phyloP scores from a whole-genome alignment of 108 stramenopile species.

The Phaeodactylum tricornutum region DNA sequence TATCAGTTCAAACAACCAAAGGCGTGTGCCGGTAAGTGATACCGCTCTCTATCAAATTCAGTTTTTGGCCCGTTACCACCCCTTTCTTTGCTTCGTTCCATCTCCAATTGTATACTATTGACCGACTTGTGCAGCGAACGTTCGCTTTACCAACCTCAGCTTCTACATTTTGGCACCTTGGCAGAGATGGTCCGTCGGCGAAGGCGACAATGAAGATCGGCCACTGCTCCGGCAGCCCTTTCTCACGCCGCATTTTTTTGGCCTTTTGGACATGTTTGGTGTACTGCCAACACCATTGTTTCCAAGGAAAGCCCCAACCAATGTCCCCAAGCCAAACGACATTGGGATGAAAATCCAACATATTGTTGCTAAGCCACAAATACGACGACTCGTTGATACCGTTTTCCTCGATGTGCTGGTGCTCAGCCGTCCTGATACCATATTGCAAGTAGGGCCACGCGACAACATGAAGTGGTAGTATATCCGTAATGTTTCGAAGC shows the following conservation, averaged over 20 bases:
- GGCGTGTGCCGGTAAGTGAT: slow-evolving; percentile 16
- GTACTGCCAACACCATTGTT: slow-evolving; percentile 12
- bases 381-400: slow-evolving; percentile 13
- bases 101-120: neutral
- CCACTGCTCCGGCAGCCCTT: slow-evolving; percentile 12
- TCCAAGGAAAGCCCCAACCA: slow-evolving; percentile 5
- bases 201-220: slow-evolving; percentile 24
- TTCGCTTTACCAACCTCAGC: slow-evolving; percentile 4
- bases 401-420: slow-evolving; percentile 14
- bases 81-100: neutral
- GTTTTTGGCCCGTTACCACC: neutral
- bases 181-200: slow-evolving; percentile 8
- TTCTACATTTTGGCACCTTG: slow-evolving; percentile 13
- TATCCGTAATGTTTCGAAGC: neutral
- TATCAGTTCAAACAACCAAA: slow-evolving; percentile 22
- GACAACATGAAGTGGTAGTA: slow-evolving; percentile 8
- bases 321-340: slow-evolving; percentile 21
- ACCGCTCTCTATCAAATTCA: too few species aligned
- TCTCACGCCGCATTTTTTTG: neutral
- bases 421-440: slow-evolving; percentile 12
- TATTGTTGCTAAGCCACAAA: slow-evolving; percentile 6
- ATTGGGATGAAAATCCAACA: slow-evolving; percentile 9
- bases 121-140: slow-evolving; percentile 12
- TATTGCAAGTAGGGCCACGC: slow-evolving; percentile 14
- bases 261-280: slow-evolving; percentile 4